Conservation (phyloP, 371 early-diverging fungal species). For the Mucor saturninus region DNA sequence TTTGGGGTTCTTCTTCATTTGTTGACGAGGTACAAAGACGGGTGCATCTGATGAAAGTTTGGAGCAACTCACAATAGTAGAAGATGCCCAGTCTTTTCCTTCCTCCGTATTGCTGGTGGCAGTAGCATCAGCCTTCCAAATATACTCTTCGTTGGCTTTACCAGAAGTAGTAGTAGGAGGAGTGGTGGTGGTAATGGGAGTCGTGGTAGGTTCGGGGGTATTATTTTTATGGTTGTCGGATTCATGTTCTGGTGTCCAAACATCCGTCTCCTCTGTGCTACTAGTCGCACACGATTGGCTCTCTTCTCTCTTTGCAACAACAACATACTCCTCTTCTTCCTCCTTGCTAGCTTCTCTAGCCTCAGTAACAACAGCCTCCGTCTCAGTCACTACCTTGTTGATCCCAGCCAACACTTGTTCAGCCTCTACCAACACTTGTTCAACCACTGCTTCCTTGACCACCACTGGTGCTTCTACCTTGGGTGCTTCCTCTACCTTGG, state of each 20-base stretch:
- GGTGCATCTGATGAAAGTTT: constrained; percentile 11
- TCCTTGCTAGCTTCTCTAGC: background rate
- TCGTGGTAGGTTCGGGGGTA: background rate
- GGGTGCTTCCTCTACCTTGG: background rate
- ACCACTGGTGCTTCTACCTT: background rate
- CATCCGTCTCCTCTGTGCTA: constrained; percentile 22
- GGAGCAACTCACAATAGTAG: background rate
- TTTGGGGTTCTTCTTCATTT: constrained; percentile 20
- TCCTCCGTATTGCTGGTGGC: background rate
- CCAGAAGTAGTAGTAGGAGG: background rate
- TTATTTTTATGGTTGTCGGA: background rate
- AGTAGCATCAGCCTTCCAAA: background rate
- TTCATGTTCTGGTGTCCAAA: constrained; percentile 28
- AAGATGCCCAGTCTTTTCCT: background rate
- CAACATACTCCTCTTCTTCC: constrained; percentile 1
- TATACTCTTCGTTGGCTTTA: background rate
- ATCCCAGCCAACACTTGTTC: background rate
- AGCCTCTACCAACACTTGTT: background rate
- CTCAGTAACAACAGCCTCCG: background rate
- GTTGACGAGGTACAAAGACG: constrained; percentile 25
- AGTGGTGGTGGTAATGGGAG: background rate
- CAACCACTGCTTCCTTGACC: background rate
- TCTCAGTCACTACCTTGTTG: background rate
- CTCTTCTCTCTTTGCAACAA: constrained; percentile 2
- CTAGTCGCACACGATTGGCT: constrained; percentile 13